Evolutionary conservation across 2,329 filamentous ascomycete species (phyloP), one percentile per base, ranked within the genome.

Genomic region (Aspergillus quadricinctus): DNA sequence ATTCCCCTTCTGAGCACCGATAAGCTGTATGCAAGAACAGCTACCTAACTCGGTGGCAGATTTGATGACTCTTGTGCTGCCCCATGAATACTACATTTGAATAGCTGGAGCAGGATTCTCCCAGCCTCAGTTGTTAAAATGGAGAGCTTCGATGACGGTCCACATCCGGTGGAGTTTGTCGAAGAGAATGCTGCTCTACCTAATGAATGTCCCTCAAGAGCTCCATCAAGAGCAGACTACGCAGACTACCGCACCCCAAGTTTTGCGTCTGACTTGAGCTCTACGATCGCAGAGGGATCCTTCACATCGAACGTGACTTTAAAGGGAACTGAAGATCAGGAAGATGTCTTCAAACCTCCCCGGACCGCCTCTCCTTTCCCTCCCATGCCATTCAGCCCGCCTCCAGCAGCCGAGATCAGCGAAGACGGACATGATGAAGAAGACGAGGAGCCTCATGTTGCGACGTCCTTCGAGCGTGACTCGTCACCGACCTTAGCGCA

Each of bases 381-480:
- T 10, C 64, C 63, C 14, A 48, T 64, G 14, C 62, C 68, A 4
- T 75, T 70, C 53, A 72, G 71, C 35, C 61, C 66, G n/a, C 65
- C 72, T 9, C 60, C 68, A 4, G 64, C 68, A n/a, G 60, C 68
- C 35, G 61, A 65, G 25, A 61, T 71, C 37, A 65, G 66, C 48
- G 70, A 72, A 35, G 67, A 69, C 50, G 66, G 66, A 43, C 65
- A 62, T 1, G 74, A 75, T 21, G 73, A 70, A 27, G 76, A 74
- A 48, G 76, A 79, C 55, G 77, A 79, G 57, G 77, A 78, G 46
- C 71, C 76, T 8, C 68, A 68, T 35, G 61, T 78, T 14, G 75
- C 77, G 25, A 77, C 74, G 1, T 78, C 77, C 1, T 78, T 78
- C 54, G 70, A 76, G 53, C 72, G 77, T 37, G 72, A 74, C 41